Base-by-base conservation (phyloP, 768 basidiomycete genomes). In the Xerocomus brunneocitrinus region DNA sequence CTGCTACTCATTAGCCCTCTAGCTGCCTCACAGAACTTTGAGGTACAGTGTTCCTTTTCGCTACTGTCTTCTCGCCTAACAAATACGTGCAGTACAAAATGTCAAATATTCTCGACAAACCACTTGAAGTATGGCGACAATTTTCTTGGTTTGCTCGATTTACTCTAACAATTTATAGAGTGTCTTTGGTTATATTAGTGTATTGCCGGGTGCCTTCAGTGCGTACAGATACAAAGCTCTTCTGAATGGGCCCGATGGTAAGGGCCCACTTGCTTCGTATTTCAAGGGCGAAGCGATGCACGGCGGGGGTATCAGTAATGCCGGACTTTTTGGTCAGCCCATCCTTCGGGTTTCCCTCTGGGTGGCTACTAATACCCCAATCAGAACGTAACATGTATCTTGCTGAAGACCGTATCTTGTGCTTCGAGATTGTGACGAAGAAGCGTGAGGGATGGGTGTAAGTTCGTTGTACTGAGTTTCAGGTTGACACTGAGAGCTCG, bases 41-140 rank as follows among this genome's bases (percentile, higher is more conserved):
- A 95, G 78, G 84, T 83, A 62, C 39, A 25, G 35, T 35, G 58
- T 52, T 2, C 5, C 12, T 2, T 35, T 51, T 16, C 10, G 13
- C n/a, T 9, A 28, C 19, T 31, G 4, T 14, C 14, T 13, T 31
- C 24, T 38, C 6, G 10, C 54, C 39, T 59, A 32, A 58, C 39
- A 54, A 25, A 41, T 2, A 3, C 14, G 8, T 52, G 5, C 40
- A 86, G 83, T 95, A 95, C 75, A 95, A 95, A 75, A 91, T 91
- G 86, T 92, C 91, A 25, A 94, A 97, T 64, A 90, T 95, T 58
- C 82, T 98, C 34, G 95, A 98, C 69, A 98, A 98, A 69, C 94
- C 95, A 1, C 79, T 94, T 48, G 95, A 98, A 82, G 77, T 91
- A 65, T 47, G 79, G 68, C 35, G 5, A n/a, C 50, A 5, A n/a